Base-by-base conservation (phyloP, 805 yeast genomes). In the Lipomyces sp. region DNA sequence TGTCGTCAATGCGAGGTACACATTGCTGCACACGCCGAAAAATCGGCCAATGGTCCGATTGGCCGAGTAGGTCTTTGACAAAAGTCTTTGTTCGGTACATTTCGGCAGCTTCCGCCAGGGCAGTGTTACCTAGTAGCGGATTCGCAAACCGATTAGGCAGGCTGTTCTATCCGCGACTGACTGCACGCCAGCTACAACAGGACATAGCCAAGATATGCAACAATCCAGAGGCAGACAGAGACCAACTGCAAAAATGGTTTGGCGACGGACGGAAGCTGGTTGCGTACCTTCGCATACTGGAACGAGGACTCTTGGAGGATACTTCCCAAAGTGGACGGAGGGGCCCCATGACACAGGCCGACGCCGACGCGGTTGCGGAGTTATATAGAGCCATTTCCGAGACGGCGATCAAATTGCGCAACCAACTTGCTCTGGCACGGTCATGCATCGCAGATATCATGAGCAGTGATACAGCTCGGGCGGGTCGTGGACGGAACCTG, bases 211-310 rank as follows among this genome's bases (percentile, higher is more conserved):
- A 29, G 13, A n/a, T 48, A 13, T 16, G 29, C 23, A 5, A 26
- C 34, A 24, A 23, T 5, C 35, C 31, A 2, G 44, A 38, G 34
- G 22, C 21, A 5, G 47, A 45, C 28, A 26, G 14, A 8, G 43
- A 21, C 13, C 38, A 44, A 22, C 18, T 53, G 16, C 22, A 32
- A 18, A 32, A 31, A 28, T 14, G 19, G 31, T 49, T 29, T 43
- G 57, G 47, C 38, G 43, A 42, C 26, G 57, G 57, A 18, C 28
- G 55, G 34, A 32, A 21, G 13, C 36, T 53, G 39, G 26, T 50
- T 13, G 29, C 51, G 21, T 46, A 43, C 31, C n/a, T 28, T 24
- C 45, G 58, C 31, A 31, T 53, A 10, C 19, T 53, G 13, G 51
- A 49, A 35, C 45, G 58, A 13, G 51, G 47, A n/a, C 18, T 26